Percentiles rank a stretch among this genome's conserved stretches.
Evolutionary conservation across 129 eudicot species (phyloP).

Genomic region (Scalesia atractyloides): DNA sequence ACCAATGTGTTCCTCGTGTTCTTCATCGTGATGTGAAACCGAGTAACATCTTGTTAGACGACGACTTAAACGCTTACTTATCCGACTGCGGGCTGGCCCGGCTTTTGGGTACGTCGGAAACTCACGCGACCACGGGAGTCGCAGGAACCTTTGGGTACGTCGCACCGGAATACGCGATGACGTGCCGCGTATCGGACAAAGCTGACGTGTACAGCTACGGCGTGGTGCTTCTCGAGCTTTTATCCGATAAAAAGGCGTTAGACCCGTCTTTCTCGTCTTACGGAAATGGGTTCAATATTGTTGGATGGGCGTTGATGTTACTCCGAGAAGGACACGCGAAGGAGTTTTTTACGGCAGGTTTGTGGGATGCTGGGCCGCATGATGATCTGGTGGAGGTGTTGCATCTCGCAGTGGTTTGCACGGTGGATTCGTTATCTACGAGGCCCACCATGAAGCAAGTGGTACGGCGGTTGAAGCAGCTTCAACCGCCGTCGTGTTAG

Average conservation of each 20-base stretch:
- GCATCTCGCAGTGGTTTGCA: conserved; percentile 78
- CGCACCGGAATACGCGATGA: conserved; percentile 91
- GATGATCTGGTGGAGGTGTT: conserved; percentile 92
- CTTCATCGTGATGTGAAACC: conserved; percentile 90
- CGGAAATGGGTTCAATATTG: conserved; percentile 89
- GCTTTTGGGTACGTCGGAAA: conserved; percentile 75
- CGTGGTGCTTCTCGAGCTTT: conserved; percentile 73
- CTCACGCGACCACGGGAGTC: conserved; percentile 85
- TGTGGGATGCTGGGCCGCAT: conserved; percentile 97
- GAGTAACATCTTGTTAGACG: conserved; percentile 73
- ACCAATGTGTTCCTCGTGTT: conserved; percentile 81
- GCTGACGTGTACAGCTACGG: conserved; percentile 93
- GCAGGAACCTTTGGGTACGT: conserved; percentile 94
- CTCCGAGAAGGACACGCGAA: conserved; percentile 78
- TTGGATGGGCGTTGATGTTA: conserved; percentile 87
- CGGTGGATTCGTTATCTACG: conserved; percentile 76
- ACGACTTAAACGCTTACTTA: conserved; percentile 67
- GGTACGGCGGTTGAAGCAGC: conserved; percentile 70
- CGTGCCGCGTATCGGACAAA: conserved; percentile 91
- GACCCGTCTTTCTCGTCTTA: conserved; percentile 89
- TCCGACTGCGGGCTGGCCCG: conserved; percentile 82
- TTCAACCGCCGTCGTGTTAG: conserved; percentile 56
- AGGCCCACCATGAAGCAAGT: conserved; percentile 92
- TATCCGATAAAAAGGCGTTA: conserved; percentile 78
- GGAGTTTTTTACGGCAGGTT: conserved; percentile 79